These are phyloP conservation scores for Lactuca sativa DNA, from an alignment of 129 eudicot genomes.

Conservation along the genomic window DNA sequence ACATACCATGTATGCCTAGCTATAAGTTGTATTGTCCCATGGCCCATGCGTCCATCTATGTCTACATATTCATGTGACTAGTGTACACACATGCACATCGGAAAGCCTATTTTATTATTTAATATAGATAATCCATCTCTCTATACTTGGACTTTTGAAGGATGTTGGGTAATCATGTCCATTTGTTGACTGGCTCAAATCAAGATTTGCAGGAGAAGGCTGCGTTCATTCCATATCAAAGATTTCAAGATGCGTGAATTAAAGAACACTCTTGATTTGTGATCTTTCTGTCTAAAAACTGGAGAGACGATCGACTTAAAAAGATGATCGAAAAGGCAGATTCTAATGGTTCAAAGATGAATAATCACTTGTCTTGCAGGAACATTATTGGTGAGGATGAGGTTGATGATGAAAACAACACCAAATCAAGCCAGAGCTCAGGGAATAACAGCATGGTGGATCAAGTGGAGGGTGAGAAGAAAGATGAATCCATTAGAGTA, in stretches of 20 bases:
- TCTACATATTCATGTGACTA: neutral
- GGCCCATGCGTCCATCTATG: constrained; percentile 4
- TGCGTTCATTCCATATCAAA: neutral
- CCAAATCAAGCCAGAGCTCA: constrained; percentile 2
- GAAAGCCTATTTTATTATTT: neutral
- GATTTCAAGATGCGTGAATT: neutral
- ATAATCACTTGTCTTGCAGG: neutral
- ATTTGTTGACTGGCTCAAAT: neutral
- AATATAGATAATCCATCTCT: neutral
- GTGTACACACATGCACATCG: neutral
- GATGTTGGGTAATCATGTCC: neutral
- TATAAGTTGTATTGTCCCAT: neutral
- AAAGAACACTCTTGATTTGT: neutral
- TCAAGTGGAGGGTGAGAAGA: constrained; percentile 6
- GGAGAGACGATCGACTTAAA: neutral
- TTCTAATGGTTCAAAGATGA: constrained; percentile 7
- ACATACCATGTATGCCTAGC: neutral
- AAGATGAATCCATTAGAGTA: neutral
- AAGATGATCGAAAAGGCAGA: neutral
- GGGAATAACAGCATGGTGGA: constrained; percentile 1
- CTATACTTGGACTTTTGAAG: constrained; percentile 1
- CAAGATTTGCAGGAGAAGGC: neutral
- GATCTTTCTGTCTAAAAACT: neutral
- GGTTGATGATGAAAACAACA: neutral
- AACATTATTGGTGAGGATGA: neutral